A percentile compares a stretch with the other conserved stretches of the same genome.
These are phyloP conservation scores for Penicillium paxilli DNA, from an alignment of 495 filamentous ascomycete genomes.

Conservation along the genomic window DNA sequence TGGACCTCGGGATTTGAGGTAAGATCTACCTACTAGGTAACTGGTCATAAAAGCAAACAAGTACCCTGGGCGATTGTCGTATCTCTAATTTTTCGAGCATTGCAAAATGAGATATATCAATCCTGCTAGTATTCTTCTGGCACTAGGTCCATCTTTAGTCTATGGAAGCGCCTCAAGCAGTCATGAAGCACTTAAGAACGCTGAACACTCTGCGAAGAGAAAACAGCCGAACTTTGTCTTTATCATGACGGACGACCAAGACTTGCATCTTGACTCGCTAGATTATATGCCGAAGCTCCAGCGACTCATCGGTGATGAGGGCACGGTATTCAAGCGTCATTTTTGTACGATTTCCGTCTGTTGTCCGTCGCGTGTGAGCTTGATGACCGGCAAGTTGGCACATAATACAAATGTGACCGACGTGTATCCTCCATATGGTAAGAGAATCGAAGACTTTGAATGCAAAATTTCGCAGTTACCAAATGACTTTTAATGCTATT, in stretches of 20 bases:
- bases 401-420: slow-evolving; percentile 71
- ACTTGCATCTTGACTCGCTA: slow-evolving; percentile 52
- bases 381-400: slow-evolving; percentile 58
- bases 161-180: background rate
- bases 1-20: background rate
- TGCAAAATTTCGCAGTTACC: background rate
- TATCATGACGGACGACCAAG: slow-evolving; percentile 59
- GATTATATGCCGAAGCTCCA: slow-evolving; percentile 50
- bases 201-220: background rate
- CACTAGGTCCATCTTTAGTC: background rate
- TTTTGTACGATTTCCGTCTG: slow-evolving; percentile 56
- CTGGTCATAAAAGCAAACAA: background rate
- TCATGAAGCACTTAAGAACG: background rate
- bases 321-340: slow-evolving; percentile 49
- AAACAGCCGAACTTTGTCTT: slow-evolving; percentile 49
- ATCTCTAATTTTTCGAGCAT: background rate
- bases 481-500: background rate
- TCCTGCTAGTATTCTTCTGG: background rate
- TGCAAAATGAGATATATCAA: background rate
- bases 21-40: no score
- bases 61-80: background rate
- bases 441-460: background rate
- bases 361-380: slow-evolving; percentile 54
- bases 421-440: slow-evolving; percentile 56
- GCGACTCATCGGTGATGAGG: slow-evolving; percentile 44